A percentile compares a stretch with the other conserved stretches of the same genome.
These are phyloP conservation scores for Zymoseptoria brevis DNA, from an alignment of 2,329 filamentous ascomycete species.

Conservation along the genomic window DNA sequence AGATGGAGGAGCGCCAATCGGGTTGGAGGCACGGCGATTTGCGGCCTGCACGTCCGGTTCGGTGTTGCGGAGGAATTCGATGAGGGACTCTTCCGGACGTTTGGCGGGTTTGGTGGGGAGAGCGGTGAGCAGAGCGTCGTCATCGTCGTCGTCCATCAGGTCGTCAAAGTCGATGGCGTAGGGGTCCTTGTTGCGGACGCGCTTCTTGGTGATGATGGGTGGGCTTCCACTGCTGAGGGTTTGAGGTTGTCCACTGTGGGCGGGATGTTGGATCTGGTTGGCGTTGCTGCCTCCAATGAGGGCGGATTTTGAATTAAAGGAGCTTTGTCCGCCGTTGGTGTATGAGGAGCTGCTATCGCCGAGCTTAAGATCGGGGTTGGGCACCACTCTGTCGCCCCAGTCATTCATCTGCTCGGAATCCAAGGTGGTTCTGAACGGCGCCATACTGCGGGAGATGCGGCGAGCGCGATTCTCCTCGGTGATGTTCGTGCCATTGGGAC, in stretches of 20 bases:
- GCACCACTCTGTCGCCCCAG: constrained; percentile 25
- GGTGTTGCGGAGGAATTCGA: constrained; percentile 65
- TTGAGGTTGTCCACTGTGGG: constrained; percentile 11
- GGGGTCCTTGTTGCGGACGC: constrained; percentile 72
- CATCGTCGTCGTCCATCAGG: constrained; percentile 51
- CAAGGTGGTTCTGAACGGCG: constrained; percentile 76
- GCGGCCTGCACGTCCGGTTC: constrained; percentile 39
- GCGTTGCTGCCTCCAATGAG: constrained; percentile 9
- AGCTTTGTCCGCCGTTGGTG: constrained; percentile 15
- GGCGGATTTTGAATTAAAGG: constrained; percentile 36
- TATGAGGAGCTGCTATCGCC: constrained; percentile 12
- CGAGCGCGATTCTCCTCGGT: constrained; percentile 42
- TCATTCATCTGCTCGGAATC: constrained; percentile 69
- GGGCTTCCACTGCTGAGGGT: constrained; percentile 8
- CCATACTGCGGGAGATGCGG: constrained; percentile 72
- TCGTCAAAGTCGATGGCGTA: constrained; percentile 72
- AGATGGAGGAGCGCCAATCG: not conserved
- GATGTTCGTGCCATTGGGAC: constrained; percentile 47
- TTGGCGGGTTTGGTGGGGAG: constrained; percentile 32
- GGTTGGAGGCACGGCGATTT: constrained; percentile 1
- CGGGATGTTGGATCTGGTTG: constrained; percentile 9
- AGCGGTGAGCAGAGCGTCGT: constrained; percentile 38
- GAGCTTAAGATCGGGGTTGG: constrained; percentile 1
- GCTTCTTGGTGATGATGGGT: constrained; percentile 49
- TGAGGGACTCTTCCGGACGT: constrained; percentile 55